Percentiles rank a stretch among this genome's conserved stretches.
phyloP scores from a whole-genome alignment of 805 yeast genomes.

The Starmerella etchellsii region DNA sequence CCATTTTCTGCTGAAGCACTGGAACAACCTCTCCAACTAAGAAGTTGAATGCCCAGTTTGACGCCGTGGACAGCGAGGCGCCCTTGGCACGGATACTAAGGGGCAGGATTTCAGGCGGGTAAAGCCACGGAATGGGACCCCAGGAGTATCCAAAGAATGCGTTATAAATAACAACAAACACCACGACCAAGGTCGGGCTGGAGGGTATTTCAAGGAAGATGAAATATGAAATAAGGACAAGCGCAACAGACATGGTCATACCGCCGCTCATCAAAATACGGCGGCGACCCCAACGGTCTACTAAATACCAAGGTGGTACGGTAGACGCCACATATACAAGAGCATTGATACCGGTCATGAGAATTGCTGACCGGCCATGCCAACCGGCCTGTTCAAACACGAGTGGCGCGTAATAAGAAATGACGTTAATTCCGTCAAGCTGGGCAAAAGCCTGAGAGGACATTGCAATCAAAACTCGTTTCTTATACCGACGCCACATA shows the following conservation, averaged over 20 bases:
- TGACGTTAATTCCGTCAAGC: conserved; percentile 83
- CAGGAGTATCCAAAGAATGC: conserved; percentile 77
- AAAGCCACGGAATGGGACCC: conserved; percentile 92
- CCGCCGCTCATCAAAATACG: conserved; percentile 76
- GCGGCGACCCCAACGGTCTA: conserved; percentile 84
- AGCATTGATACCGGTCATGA: conserved; percentile 78
- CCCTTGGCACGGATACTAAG: conserved; percentile 77
- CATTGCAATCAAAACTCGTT: conserved; percentile 76
- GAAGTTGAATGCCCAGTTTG: conserved; percentile 88
- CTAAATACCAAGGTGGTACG: conserved; percentile 81
- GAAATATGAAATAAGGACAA: conserved; percentile 51
- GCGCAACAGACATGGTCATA: conserved; percentile 59
- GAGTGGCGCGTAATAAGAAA: conserved; percentile 84
- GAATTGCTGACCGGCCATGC: conserved; percentile 73
- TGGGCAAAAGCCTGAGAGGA: conserved; percentile 88
- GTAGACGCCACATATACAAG: conserved; percentile 52
- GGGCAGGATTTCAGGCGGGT: conserved; percentile 78
- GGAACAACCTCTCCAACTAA: conserved; percentile 89
- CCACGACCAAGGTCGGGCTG: conserved; percentile 62
- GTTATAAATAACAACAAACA: conserved; percentile 64
- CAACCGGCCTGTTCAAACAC: conserved; percentile 94
- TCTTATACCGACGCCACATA: conserved; percentile 63
- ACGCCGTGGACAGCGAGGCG: conserved; percentile 79
- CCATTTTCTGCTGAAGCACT: conserved; percentile 57
- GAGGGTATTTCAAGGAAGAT: conserved; percentile 37